Percentiles rank a stretch among this genome's conserved stretches.
Conservation (phyloP, 306 rosid species). For the Rosa rugosa region DNA sequence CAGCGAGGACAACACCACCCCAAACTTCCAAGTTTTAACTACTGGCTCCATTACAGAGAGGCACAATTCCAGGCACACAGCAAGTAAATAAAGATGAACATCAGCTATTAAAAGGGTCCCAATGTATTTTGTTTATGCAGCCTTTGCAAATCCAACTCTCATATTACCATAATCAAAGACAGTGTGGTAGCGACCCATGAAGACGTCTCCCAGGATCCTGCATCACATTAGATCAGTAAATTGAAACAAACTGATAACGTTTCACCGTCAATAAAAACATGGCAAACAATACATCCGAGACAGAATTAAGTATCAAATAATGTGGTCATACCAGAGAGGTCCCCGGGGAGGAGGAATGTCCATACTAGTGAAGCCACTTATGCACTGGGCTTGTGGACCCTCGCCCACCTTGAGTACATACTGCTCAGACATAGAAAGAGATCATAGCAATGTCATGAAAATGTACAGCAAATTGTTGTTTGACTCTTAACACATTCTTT, state of each 20-base stretch:
- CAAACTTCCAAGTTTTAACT: constrained; percentile 8
- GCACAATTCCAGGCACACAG: neutral
- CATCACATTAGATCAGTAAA: constrained; percentile 25
- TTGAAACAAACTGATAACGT: constrained; percentile 27
- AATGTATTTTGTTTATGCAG: constrained; percentile 48
- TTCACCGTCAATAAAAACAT: neutral
- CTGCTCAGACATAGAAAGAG: constrained; percentile 44
- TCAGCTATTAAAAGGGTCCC: neutral
- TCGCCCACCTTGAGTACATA: constrained; percentile 75
- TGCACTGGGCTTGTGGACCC: constrained; percentile 78
- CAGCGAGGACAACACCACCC: constrained; percentile 13
- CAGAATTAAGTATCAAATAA: neutral
- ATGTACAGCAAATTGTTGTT: neutral
- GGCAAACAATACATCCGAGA: neutral
- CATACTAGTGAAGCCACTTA: constrained; percentile 75
- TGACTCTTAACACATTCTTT: neutral
- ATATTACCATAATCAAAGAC: constrained; percentile 69
- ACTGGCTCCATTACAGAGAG: neutral
- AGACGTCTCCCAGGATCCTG: constrained; percentile 93
- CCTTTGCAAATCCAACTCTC: constrained; percentile 87
- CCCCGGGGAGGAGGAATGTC: constrained; percentile 96
- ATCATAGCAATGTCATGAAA: neutral
- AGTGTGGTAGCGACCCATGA: constrained; percentile 93
- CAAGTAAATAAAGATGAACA: constrained; percentile 6
- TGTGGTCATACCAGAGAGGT: constrained; percentile 72